Evolutionary conservation across 176 grass and related monocot genomes (phyloP), one percentile per base, ranked within the genome.

Genomic region (Raddia guianensis): DNA sequence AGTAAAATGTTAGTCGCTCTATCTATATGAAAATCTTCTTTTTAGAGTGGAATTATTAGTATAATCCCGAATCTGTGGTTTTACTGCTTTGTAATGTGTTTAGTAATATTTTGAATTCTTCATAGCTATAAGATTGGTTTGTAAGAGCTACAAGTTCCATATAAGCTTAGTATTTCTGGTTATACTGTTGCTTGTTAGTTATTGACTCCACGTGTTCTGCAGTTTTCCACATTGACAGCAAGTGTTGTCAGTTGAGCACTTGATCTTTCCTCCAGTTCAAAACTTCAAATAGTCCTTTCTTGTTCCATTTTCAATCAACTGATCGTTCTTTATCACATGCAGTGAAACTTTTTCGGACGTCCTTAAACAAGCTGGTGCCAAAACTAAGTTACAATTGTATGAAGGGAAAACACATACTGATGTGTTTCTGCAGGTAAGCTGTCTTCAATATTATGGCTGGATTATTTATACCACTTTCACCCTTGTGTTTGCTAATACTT

Each of bases 371-470:
- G 88, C 77, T 72, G 92, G 92, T 12, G 92, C 81, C 63, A 85
- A 93, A 89, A 79, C 82, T 74, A 89, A 87, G 85, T 63, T 98
- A 51, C 66, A 88, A 49, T 77, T 95, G 58, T 98, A 93, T 83
- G 88, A 89, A 81, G 92, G 95, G 63, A 98, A 98, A 92, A 98
- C 92, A 27, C 95, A 98, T 63, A 98, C 95, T 48, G 95, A 98
- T 90, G 84, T 98, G 69, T 98, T 98, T 88, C 20, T 98, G 45
- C 92, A 98, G 95, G 95, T 93, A 79, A 9, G 33, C 9, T 50
- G 56, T 63, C 42, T 42, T 65, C 40, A 77, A 64, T 77, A 47
- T 49, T 2, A 65, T n/a, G 74, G 9, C 42, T 68, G 35, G 54
- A 59, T 27, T 46, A 84, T 33, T 5, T 40, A 52, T 64, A 73